These are phyloP conservation scores for Hypsizygus marmoreus DNA, from an alignment of 768 basidiomycete species.

Conservation along the genomic window DNA sequence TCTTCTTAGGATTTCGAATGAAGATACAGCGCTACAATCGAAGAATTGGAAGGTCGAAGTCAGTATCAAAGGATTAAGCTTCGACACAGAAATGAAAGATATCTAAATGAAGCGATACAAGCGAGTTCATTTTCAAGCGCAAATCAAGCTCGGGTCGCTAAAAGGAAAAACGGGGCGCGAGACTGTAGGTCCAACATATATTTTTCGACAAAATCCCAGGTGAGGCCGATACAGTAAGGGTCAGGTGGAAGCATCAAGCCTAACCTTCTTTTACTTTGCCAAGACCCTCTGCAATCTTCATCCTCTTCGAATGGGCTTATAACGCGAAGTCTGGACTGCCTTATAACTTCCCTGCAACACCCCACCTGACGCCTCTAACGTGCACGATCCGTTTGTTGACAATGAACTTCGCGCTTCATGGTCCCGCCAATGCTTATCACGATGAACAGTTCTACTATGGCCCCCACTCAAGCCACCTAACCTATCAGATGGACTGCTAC, in stretches of 20 bases:
- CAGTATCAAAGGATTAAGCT: neutral
- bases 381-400: neutral
- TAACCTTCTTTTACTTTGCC: constrained; percentile 10
- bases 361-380: too few relatives aligned
- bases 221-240: constrained; percentile 2
- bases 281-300: constrained; percentile 6
- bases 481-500: constrained; percentile 4
- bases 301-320: neutral
- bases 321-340: too few relatives aligned
- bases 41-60: too few relatives aligned
- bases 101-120: neutral
- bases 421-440: neutral
- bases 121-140: constrained; percentile 12
- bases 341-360: too few relatives aligned
- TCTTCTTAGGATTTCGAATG: too few relatives aligned
- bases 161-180: constrained; percentile 9
- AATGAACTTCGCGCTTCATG: neutral
- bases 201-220: too few relatives aligned
- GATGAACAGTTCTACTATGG: neutral
- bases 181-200: too few relatives aligned
- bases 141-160: neutral
- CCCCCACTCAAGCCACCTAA: neutral
- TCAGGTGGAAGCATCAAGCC: constrained; percentile 11
- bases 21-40: too few relatives aligned
- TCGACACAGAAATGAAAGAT: neutral